Evolutionary conservation across 225 moss, liverwort and hornwort genomes (phyloP).

Genomic region (Rhytidiadelphus loreus): DNA sequence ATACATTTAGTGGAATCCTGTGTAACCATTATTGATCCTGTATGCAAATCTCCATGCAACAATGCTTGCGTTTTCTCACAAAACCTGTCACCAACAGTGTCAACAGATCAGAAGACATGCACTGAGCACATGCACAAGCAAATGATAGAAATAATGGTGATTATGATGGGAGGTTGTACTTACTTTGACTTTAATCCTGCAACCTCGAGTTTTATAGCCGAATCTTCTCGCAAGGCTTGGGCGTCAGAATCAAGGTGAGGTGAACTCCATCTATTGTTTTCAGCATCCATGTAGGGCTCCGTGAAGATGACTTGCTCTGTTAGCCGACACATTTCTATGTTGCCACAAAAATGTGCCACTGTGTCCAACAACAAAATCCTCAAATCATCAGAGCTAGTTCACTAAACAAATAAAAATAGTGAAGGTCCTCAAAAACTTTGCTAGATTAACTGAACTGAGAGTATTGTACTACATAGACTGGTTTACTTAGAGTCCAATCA

Average conservation of each 20-base stretch:
- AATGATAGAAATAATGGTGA: background rate
- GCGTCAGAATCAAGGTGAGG: slow-evolving; percentile 74
- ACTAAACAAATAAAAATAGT: background rate
- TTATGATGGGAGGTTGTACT: background rate
- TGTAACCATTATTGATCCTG: slow-evolving; percentile 92
- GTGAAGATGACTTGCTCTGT: slow-evolving; percentile 94
- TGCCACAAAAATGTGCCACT: slow-evolving; percentile 60
- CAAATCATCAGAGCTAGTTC: background rate
- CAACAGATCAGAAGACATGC: background rate
- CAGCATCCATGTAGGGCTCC: slow-evolving; percentile 78
- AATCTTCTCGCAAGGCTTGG: slow-evolving; percentile 58
- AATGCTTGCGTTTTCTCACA: slow-evolving; percentile 67
- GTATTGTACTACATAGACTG: background rate
- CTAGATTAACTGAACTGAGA: background rate
- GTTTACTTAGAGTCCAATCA: background rate
- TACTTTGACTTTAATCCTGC: slow-evolving; percentile 64
- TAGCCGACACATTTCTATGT: slow-evolving; percentile 88
- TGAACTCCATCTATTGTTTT: slow-evolving; percentile 83
- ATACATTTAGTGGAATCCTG: slow-evolving; percentile 78
- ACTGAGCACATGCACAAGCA: background rate
- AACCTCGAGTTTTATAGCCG: slow-evolving; percentile 57
- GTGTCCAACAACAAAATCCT: slow-evolving; percentile 11
- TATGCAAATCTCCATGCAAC: slow-evolving; percentile 86
- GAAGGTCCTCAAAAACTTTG: background rate
- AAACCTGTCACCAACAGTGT: slow-evolving; percentile 29